Base-by-base conservation (phyloP, 306 rosid genomes). In the Delonix regia region DNA sequence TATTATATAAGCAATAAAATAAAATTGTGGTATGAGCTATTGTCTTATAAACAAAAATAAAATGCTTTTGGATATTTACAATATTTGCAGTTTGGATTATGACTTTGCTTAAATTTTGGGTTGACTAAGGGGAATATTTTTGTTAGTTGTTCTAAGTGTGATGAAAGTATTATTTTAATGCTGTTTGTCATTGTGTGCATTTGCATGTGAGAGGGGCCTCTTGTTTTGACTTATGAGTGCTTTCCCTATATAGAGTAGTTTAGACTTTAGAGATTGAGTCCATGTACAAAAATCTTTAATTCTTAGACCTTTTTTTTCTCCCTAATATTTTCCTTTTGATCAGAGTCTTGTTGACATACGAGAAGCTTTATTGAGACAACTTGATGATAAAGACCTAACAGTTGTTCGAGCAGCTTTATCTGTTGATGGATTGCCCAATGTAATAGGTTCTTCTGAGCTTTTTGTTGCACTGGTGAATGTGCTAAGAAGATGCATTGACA, bases 341-440 rank as follows among this genome's bases (percentile, higher is more conserved):
- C 90, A 94, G 97, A 87, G 87, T 87, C 84, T 89, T 75, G 68
- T 85, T 52, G 87, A 80, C 78, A 81, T 92, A 59, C 88, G 83
- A 87, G 95, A 87, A 82, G 89, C 89, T 74, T 79, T 92, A 75
- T 82, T 87, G 85, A 85, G 90, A 79, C 97, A 89, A 84, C 87
- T 94, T 84, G 87, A 79, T 59, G 97, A 94, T 84, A 84, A 87
- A 69, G 99, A 94, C 81, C 88, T 90, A 51, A 89, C 89, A 75
- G 94, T 94, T 83, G 97, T 94, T 78, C 83, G 62, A 82, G 96
- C 90, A 13, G 95, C 94, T 79, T 76, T 94, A 25, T 77, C 85
- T 60, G 71, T 94, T 25, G 89, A 88, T 71, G 89, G 89, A 74
- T 80, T 94, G 81, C 74, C 88, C 27, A 85, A 87, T 70, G 73